Base-by-base conservation (phyloP, 345 rosid species). In the Pelargonium nanum region DNA sequence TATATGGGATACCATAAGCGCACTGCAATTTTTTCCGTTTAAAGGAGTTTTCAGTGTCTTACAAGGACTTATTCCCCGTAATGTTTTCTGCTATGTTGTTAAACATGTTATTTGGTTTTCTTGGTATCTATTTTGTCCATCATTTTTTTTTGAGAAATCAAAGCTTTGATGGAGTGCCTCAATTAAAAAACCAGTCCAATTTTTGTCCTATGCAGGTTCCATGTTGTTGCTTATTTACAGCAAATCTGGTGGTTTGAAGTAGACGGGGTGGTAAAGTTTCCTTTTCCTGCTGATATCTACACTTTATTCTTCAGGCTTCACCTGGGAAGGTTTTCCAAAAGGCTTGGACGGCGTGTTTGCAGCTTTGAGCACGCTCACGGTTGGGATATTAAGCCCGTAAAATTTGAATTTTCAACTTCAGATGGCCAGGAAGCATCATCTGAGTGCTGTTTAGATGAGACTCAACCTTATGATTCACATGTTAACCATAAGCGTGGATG, bases 231-330 rank as follows among this genome's bases (percentile, higher is more conserved):
- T 23, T 86, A 85, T 75, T 75, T 88, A 70, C 96, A 83, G 72
- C 96, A 88, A 79, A 84, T 88, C 68, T 88, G 97, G 96, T 91
- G 96, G 97, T 91, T 91, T 69, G 95, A 89, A 80, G 95, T 83
- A 16, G 95, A 89, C 56, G 98, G 96, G 65, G 68, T 68, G 45
- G 85, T 89, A 44, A 92, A 74, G 72, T 89, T 87, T 73, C 91
- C 88, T 70, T 79, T 92, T 55, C 96, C 95, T 22, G 80, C 95
- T 62, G 96, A 85, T 74, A 53, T 78, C 21, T 92, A 89, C 75
- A 83, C 93, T 22, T 44, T 92, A 6, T 80, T 82, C 59, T 85
- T 85, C 78, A 85, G 93, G 81, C 85, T 89, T 68, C 96, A 85
- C 78, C 85, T 89, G 19, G 98, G 98, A 57, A 87, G 72, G 77